A percentile compares a stretch with the other conserved stretches of the same genome.
Evolutionary conservation across 805 yeast species (phyloP).

Genomic region (Candida ficus): DNA sequence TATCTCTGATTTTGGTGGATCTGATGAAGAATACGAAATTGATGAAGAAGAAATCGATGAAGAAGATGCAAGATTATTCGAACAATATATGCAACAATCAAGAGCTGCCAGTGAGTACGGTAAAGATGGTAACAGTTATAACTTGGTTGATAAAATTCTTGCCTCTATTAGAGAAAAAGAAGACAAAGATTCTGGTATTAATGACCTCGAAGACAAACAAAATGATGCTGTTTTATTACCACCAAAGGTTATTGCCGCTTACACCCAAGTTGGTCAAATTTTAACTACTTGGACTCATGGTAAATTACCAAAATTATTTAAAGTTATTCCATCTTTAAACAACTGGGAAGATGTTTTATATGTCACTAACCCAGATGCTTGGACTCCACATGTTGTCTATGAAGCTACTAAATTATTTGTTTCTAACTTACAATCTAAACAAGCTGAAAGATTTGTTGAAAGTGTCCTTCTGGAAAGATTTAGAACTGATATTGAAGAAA

Average conservation of each 20-base stretch:
- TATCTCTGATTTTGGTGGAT: conserved; percentile 48
- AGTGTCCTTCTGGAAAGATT: conserved; percentile 65
- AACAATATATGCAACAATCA: conserved; percentile 56
- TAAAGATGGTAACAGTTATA: conserved; percentile 42
- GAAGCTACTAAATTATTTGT: conserved; percentile 95
- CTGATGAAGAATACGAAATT: conserved; percentile 47
- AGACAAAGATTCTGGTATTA: conserved; percentile 24
- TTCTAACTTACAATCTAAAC: conserved; percentile 79
- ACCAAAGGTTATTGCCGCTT: conserved; percentile 93
- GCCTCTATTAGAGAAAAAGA: conserved; percentile 82
- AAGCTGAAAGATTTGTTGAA: conserved; percentile 80
- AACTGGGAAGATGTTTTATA: conserved; percentile 95
- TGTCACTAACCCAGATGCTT: conserved; percentile 85
- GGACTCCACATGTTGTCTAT: conserved; percentile 94
- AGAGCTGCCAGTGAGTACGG: conserved; percentile 29
- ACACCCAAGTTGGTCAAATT: conserved; percentile 84
- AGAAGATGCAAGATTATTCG: conserved; percentile 80
- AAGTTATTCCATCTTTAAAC: conserved; percentile 84
- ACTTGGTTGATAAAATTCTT: conserved; percentile 90
- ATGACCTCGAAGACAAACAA: conserved; percentile 24
- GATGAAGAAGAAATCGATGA: conserved; percentile 66
- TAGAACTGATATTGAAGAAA: conserved; percentile 63
- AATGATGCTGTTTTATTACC: conserved; percentile 82
- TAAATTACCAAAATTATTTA: conserved; percentile 92
- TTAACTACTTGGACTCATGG: conserved; percentile 91